Evolutionary conservation across 768 basidiomycete genomes (phyloP).

Genomic region (Russula virescens): DNA sequence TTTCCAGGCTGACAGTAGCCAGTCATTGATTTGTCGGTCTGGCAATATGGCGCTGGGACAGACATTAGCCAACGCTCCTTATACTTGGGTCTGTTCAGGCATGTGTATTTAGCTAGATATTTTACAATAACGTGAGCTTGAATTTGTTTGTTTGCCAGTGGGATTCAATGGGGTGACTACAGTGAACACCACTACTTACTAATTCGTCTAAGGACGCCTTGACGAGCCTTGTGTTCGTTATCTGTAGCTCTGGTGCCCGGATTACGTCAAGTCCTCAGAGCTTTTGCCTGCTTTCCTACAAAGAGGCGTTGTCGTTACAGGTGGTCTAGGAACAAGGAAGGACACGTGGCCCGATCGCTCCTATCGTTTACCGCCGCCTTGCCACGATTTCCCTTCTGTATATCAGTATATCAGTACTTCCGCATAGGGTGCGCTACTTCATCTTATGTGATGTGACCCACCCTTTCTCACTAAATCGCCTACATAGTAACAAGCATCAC

Average conservation of each 20-base stretch:
- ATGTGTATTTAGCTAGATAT: too few species aligned
- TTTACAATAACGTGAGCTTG: too few species aligned
- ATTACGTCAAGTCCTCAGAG: slow-evolving; percentile 70
- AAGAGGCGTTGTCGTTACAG: slow-evolving; percentile 76
- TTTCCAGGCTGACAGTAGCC: too few species aligned
- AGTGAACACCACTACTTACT: slow-evolving; percentile 34
- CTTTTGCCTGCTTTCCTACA: slow-evolving; percentile 68
- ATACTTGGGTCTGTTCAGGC: too few species aligned
- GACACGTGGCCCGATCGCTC: slow-evolving; percentile 1
- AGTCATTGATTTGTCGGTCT: too few species aligned
- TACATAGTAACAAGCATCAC: slow-evolving; percentile 63
- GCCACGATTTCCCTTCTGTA: slow-evolving; percentile 12
- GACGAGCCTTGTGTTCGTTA: neutral
- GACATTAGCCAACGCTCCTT: too few species aligned
- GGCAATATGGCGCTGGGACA: too few species aligned
- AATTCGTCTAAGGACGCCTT: neutral
- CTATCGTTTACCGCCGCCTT: slow-evolving; percentile 3
- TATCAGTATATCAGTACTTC: slow-evolving; percentile 80
- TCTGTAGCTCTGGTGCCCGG: slow-evolving; percentile 71
- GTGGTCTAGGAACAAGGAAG: slow-evolving; percentile 47
- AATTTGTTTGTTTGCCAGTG: too few species aligned
- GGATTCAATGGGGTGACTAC: slow-evolving; percentile 99
- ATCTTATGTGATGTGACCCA: neutral
- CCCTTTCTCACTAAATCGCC: neutral
- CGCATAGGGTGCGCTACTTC: slow-evolving; percentile 59